A percentile compares a stretch with the other conserved stretches of the same genome.
phyloP scores from a whole-genome alignment of 163 green algal species.

The Volvox carteri region DNA sequence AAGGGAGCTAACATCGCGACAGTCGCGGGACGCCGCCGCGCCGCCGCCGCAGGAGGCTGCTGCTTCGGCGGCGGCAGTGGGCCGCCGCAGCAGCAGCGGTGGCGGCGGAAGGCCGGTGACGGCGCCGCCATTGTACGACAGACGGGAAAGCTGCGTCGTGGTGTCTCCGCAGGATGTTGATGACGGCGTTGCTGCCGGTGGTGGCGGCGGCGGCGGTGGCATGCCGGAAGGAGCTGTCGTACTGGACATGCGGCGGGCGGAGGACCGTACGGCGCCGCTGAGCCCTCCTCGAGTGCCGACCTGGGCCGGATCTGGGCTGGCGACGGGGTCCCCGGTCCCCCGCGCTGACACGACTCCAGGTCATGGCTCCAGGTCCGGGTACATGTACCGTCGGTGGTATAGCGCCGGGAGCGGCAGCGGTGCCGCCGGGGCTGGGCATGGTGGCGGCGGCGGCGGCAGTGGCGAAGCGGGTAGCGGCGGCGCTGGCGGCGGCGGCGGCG shows the following conservation, averaged over 20 bases:
- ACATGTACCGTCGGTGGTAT: background rate
- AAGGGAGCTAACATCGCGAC: background rate
- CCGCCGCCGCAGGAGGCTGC: background rate
- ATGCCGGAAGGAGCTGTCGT: background rate
- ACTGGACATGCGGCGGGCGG: slow-evolving; percentile 9
- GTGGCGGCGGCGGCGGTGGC: background rate
- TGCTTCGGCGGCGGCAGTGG: background rate
- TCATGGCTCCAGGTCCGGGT: background rate
- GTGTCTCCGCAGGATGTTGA: background rate
- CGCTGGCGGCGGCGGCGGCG: slow-evolving; percentile 11
- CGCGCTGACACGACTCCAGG: background rate
- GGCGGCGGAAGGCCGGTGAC: background rate
- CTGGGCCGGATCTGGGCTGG: background rate
- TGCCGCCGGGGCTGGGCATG: background rate
- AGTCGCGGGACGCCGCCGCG: background rate
- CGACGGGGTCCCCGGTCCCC: background rate
- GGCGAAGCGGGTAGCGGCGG: background rate
- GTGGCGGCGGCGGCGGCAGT: background rate
- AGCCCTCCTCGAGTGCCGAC: background rate
- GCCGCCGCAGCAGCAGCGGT: background rate
- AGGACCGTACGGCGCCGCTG: background rate
- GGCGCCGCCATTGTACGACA: background rate
- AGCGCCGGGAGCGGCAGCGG: slow-evolving; percentile 5
- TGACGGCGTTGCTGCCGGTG: background rate
- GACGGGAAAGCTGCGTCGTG: background rate